phyloP scores from a whole-genome alignment of 1,284 basidiomycete genomes.

The Jaminaea rosea region DNA sequence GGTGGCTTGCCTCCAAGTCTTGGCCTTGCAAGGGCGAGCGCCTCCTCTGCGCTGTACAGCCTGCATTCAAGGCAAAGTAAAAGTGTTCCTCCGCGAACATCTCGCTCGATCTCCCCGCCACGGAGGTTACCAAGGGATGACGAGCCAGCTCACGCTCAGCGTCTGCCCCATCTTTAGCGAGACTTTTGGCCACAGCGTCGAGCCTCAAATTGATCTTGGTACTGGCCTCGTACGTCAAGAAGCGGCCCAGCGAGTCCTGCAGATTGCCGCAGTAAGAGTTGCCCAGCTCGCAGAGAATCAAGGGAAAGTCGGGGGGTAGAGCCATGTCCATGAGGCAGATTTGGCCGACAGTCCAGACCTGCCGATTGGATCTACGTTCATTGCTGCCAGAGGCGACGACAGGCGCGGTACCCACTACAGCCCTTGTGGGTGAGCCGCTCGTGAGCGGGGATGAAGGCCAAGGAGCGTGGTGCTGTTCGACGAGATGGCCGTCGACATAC shows the following conservation, averaged over 20 bases:
- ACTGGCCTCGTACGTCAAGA: constrained; percentile 31
- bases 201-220: constrained; percentile 33
- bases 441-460: constrained; percentile 16
- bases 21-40: neutral
- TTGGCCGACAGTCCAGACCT: constrained; percentile 33
- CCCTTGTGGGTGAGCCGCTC: constrained; percentile 13
- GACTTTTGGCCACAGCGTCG: constrained; percentile 16
- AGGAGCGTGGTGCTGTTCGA: constrained; percentile 20
- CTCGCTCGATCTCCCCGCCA: constrained; percentile 20
- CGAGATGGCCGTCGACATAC: constrained; percentile 29
- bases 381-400: too few relatives aligned
- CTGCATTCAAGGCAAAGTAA: constrained; percentile 27
- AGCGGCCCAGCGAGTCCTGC: constrained; percentile 35
- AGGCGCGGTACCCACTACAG: constrained; percentile 26
- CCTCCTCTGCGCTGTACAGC: constrained; percentile 10
- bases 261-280: constrained; percentile 30
- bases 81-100: constrained; percentile 22
- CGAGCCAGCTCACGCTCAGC: constrained; percentile 22
- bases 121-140: constrained; percentile 25
- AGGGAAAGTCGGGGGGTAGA: constrained; percentile 25
- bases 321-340: constrained; percentile 26
- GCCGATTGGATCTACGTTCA: constrained; percentile 16
- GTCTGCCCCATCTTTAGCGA: neutral
- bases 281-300: constrained; percentile 24
- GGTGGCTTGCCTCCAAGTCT: constrained; percentile 9